These are phyloP conservation scores for Zoysia pacifica DNA, from an alignment of 176 grass and related monocot species.

Conservation along the genomic window DNA sequence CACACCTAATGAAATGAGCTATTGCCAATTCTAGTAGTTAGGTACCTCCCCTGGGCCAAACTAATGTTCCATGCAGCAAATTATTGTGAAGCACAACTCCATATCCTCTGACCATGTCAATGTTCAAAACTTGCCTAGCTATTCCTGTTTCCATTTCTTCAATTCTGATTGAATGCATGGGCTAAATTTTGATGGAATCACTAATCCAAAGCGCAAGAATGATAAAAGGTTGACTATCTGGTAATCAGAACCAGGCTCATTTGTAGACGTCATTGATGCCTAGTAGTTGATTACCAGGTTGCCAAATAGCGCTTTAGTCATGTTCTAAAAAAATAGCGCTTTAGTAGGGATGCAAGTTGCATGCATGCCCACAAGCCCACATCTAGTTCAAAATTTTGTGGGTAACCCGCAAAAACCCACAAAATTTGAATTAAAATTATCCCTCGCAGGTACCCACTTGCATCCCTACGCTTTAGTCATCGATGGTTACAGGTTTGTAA, in stretches of 20 bases:
- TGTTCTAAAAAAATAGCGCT: too few species aligned
- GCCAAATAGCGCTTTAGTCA: neutral
- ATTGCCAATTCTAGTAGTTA: too few species aligned
- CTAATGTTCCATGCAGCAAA: neutral
- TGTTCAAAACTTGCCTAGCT: slow-evolving; percentile 8
- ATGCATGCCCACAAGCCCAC: too few species aligned
- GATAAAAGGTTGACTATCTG: neutral
- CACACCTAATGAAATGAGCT: too few species aligned
- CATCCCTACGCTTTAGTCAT: neutral
- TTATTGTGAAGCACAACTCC: neutral
- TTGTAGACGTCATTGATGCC: slow-evolving; percentile 3
- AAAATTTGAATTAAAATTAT: too few species aligned
- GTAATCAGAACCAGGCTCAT: neutral
- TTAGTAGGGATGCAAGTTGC: too few species aligned
- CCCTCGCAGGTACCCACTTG: too few species aligned
- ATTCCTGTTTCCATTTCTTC: neutral
- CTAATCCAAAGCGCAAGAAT: neutral
- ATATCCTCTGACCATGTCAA: neutral
- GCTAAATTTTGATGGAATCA: neutral
- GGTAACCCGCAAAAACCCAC: too few species aligned
- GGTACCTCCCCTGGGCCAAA: neutral
- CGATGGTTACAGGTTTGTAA: neutral
- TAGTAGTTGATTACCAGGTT: neutral
- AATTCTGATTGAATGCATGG: neutral
- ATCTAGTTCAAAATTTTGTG: too few species aligned